A percentile compares a stretch with the other conserved stretches of the same genome.
These are phyloP conservation scores for Anthoceros angustus DNA, from an alignment of 225 moss, liverwort and hornwort genomes.

Conservation along the genomic window DNA sequence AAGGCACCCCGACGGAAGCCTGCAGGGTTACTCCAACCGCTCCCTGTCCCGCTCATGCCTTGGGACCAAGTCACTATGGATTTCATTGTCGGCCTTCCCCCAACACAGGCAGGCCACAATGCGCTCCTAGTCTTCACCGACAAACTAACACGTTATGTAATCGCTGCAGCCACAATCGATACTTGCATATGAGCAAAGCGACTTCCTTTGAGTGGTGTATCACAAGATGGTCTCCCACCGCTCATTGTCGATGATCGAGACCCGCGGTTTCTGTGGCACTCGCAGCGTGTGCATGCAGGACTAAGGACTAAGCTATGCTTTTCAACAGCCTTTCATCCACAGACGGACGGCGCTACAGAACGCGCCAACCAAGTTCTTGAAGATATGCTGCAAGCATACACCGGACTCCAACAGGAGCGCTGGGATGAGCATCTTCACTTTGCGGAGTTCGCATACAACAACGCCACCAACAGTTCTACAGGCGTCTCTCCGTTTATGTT, in stretches of 20 bases:
- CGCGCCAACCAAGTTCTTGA: background rate
- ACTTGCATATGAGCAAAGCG: background rate
- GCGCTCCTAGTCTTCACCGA: background rate
- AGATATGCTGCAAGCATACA: background rate
- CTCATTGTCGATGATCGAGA: constrained; percentile 8
- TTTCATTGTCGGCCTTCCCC: background rate
- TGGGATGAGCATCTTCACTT: background rate
- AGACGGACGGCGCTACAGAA: background rate
- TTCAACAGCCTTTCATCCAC: background rate
- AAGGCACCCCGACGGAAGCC: background rate
- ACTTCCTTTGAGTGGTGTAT: background rate
- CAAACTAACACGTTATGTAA: background rate
- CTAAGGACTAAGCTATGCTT: background rate
- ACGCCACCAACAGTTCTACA: background rate
- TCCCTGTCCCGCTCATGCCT: constrained; percentile 1
- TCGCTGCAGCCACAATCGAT: background rate
- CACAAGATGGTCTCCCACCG: background rate
- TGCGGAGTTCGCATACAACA: background rate
- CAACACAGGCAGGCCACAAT: background rate
- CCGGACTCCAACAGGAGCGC: background rate
- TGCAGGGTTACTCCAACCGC: constrained; percentile 4
- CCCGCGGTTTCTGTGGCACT: background rate
- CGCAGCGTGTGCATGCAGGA: background rate
- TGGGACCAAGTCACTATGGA: background rate
- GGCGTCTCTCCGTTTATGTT: background rate